These are phyloP conservation scores for Prototheca cutis DNA, from an alignment of 163 green algal species.

Conservation along the genomic window DNA sequence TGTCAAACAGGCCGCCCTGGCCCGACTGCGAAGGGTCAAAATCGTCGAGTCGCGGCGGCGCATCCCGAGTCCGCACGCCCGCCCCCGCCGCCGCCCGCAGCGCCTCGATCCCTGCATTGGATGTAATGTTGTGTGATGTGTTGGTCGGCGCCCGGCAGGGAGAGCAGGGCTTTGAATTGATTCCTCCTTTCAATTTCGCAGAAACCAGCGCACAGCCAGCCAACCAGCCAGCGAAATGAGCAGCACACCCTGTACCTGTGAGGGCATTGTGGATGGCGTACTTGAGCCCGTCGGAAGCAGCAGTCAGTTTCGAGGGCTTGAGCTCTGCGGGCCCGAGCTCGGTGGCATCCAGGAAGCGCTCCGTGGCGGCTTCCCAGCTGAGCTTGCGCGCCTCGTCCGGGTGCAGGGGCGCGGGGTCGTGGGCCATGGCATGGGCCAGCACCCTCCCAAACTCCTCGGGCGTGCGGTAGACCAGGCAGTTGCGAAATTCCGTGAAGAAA, in stretches of 20 bases:
- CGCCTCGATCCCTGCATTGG: slow-evolving; percentile 41
- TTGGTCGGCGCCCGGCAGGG: no score
- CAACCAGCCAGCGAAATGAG: no score
- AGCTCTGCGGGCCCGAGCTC: slow-evolving; percentile 49
- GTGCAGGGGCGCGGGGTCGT: slow-evolving; percentile 68
- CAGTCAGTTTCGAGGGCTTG: slow-evolving; percentile 21
- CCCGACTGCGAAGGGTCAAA: slow-evolving; percentile 20
- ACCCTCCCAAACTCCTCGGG: slow-evolving; percentile 69
- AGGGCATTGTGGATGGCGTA: slow-evolving; percentile 46
- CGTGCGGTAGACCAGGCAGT: slow-evolving; percentile 84
- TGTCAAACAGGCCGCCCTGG: slow-evolving; percentile 26
- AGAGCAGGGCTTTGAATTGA: no score
- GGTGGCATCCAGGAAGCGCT: slow-evolving; percentile 71
- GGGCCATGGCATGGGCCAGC: slow-evolving; percentile 63
- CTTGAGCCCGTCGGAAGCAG: slow-evolving; percentile 43
- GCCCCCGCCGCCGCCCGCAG: slow-evolving; percentile 28
- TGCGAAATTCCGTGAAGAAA: slow-evolving; percentile 86
- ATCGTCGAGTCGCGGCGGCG: slow-evolving; percentile 53
- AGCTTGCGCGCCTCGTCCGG: slow-evolving; percentile 67
- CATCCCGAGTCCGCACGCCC: slow-evolving; percentile 61
- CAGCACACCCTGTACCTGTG: no score
- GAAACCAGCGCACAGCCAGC: no score
- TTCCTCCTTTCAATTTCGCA: no score
- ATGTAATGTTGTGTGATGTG: no score
- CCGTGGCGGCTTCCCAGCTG: slow-evolving; percentile 82